Evolutionary conservation across 805 yeast genomes (phyloP).

Genomic region (Pichia cephalocereana): DNA sequence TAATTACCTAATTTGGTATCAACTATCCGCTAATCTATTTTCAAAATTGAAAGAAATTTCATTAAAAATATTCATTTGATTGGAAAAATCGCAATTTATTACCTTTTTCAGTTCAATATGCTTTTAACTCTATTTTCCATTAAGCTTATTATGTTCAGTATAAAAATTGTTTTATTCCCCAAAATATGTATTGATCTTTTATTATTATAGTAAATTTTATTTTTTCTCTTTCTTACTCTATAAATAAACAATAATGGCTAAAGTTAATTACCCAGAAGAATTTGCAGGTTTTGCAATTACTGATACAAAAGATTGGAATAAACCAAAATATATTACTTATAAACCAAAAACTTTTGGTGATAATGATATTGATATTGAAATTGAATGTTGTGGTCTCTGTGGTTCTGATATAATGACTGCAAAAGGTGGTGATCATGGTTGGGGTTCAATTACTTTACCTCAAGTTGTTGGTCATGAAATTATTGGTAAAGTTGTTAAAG

Average conservation of each 20-base stretch:
- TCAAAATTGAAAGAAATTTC: no score
- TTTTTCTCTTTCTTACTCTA: no score
- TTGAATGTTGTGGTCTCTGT: slow-evolving; percentile 58
- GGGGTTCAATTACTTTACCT: slow-evolving; percentile 34
- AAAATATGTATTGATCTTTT: no score
- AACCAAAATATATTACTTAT: slow-evolving; percentile 42
- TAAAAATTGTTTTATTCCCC: no score
- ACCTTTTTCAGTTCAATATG: no score
- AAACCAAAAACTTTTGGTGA: slow-evolving; percentile 37
- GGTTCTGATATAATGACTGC: slow-evolving; percentile 53
- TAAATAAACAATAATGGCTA: neutral
- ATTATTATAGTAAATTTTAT: no score
- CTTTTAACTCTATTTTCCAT: no score
- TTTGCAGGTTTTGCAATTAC: slow-evolving; percentile 51
- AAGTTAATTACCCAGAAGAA: slow-evolving; percentile 39
- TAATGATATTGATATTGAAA: slow-evolving; percentile 46
- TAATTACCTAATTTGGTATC: no score
- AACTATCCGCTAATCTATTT: no score
- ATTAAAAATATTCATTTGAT: no score
- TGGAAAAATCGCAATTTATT: no score
- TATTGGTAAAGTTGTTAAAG: slow-evolving; percentile 32
- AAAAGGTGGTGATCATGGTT: slow-evolving; percentile 34
- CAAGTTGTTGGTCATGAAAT: slow-evolving; percentile 46
- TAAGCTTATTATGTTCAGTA: no score
- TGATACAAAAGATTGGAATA: slow-evolving; percentile 42